phyloP scores from a whole-genome alignment of 345 rosid species.

The Noccaea caerulescens region DNA sequence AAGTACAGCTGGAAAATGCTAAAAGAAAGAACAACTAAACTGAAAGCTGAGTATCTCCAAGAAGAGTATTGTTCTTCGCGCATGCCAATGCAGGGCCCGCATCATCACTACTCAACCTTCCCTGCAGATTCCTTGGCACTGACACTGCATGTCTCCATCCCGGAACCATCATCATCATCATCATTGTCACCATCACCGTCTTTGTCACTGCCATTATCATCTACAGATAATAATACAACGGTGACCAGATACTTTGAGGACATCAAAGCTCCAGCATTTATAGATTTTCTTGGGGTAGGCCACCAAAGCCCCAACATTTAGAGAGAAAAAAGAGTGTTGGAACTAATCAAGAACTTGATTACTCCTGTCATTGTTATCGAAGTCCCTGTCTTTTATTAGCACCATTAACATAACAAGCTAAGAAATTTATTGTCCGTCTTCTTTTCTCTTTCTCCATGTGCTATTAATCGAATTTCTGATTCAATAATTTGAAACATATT shows the following conservation, averaged over 20 bases:
- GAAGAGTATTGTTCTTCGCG: slow-evolving; percentile 29
- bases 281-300: slow-evolving; percentile 70
- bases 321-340: background rate
- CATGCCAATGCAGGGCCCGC: slow-evolving; percentile 45
- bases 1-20: slow-evolving; percentile 35
- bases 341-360: slow-evolving; percentile 30
- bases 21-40: slow-evolving; percentile 33
- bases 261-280: slow-evolving; percentile 50
- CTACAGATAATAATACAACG: slow-evolving; percentile 40
- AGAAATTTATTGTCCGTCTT: slow-evolving; percentile 10
- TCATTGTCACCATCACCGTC: slow-evolving; percentile 26
- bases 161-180: slow-evolving; percentile 45
- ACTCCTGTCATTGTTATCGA: slow-evolving; percentile 28
- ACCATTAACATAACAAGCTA: slow-evolving; percentile 19
- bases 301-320: slow-evolving; percentile 31
- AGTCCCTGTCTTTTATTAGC: slow-evolving; percentile 19
- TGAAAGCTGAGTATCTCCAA: slow-evolving; percentile 35
- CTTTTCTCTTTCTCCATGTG: slow-evolving; percentile 21
- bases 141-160: slow-evolving; percentile 53
- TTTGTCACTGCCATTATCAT: slow-evolving; percentile 37
- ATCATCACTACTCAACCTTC: slow-evolving; percentile 42
- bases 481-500: background rate
- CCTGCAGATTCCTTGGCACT: slow-evolving; percentile 49
- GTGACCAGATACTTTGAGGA: slow-evolving; percentile 34
- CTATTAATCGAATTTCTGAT: background rate